phyloP scores from a whole-genome alignment of 345 rosid genomes.

The Brassica cretica region DNA sequence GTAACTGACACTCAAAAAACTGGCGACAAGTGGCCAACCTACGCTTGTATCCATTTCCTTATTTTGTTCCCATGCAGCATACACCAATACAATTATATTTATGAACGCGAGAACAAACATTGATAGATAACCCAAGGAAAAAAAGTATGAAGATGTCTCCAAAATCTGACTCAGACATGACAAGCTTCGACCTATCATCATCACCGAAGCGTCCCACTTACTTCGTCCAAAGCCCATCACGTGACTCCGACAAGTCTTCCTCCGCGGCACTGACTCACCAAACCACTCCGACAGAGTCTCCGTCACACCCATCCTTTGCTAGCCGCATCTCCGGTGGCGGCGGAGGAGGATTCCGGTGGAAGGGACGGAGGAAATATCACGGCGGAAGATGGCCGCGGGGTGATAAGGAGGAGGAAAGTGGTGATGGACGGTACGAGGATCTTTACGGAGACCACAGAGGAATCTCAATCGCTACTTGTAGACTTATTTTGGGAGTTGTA shows the following conservation, averaged over 20 bases:
- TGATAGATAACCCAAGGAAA: background rate
- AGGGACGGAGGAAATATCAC: constrained; percentile 48
- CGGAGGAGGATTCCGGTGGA: constrained; percentile 43
- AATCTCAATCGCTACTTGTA: constrained; percentile 49
- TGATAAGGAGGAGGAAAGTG: constrained; percentile 37
- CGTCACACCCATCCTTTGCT: constrained; percentile 69
- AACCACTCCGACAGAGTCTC: constrained; percentile 71
- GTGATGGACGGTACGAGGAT: constrained; percentile 33
- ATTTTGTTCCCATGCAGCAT: constrained; percentile 33
- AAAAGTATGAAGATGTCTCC: constrained; percentile 43
- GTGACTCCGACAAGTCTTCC: constrained; percentile 86
- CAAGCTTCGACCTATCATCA: constrained; percentile 71
- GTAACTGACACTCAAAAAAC: constrained; percentile 20
- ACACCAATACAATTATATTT: constrained; percentile 18
- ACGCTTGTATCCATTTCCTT: constrained; percentile 31
- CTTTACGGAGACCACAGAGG: constrained; percentile 31
- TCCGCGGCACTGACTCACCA: constrained; percentile 52
- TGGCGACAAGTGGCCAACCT: constrained; percentile 30
- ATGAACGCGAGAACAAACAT: constrained; percentile 33
- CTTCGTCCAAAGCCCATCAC: constrained; percentile 78
- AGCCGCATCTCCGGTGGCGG: constrained; percentile 57
- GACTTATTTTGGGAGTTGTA: constrained; percentile 53
- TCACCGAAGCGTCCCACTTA: constrained; percentile 71
- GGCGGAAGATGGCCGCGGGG: constrained; percentile 66
- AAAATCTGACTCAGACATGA: constrained; percentile 72